Evolutionary conservation across 192 early-diverging fungal genomes (phyloP).

Genomic region (Coemansia sp.): DNA sequence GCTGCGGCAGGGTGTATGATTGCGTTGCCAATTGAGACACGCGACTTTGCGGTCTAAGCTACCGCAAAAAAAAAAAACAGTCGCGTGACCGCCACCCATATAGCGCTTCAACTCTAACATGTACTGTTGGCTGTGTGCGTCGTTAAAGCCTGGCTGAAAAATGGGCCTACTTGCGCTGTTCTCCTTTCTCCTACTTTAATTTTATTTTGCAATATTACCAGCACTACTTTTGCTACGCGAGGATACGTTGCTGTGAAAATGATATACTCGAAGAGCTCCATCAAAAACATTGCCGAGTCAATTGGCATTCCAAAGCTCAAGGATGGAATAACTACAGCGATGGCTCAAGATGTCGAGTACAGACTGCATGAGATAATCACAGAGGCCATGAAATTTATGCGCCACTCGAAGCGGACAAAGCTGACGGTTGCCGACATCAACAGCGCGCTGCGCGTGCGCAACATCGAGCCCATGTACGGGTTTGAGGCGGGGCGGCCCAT

Average conservation of each 20-base stretch:
- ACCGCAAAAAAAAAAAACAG: neutral
- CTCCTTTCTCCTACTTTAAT: neutral
- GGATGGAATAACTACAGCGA: slow-evolving; percentile 79
- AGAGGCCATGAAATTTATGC: slow-evolving; percentile 97
- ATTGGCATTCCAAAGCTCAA: slow-evolving; percentile 81
- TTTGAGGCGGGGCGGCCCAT: slow-evolving; percentile 69
- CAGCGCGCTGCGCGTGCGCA: slow-evolving; percentile 84
- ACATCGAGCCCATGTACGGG: slow-evolving; percentile 97
- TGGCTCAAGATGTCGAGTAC: slow-evolving; percentile 95
- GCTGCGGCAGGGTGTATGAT: slow-evolving; percentile 66
- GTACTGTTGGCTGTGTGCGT: neutral
- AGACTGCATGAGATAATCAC: slow-evolving; percentile 89
- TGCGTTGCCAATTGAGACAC: slow-evolving; percentile 66
- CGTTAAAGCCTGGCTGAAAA: no score
- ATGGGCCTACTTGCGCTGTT: neutral
- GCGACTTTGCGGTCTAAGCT: slow-evolving; percentile 28
- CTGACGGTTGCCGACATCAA: slow-evolving; percentile 87
- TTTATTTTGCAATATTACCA: slow-evolving; percentile 2
- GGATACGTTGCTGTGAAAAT: slow-evolving; percentile 3
- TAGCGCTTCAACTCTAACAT: neutral
- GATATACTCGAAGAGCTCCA: slow-evolving; percentile 47
- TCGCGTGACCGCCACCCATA: slow-evolving; percentile 3
- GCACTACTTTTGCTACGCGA: neutral
- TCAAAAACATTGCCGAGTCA: slow-evolving; percentile 81
- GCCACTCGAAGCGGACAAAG: slow-evolving; percentile 84